Percentiles rank a stretch among this genome's conserved stretches.
phyloP scores from a whole-genome alignment of 306 rosid species.

The Arachis hypogaea region DNA sequence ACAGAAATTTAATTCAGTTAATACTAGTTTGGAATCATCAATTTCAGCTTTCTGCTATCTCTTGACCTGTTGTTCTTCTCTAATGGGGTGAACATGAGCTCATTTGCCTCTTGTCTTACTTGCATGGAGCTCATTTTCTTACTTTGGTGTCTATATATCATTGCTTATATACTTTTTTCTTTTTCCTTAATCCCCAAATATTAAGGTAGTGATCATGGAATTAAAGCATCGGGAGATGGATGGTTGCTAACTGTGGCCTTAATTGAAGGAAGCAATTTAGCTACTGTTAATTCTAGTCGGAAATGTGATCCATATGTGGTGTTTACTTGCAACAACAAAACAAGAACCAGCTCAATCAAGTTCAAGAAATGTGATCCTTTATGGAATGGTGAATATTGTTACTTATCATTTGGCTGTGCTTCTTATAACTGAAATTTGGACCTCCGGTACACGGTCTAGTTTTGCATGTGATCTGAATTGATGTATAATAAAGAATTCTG shows the following conservation, averaged over 20 bases:
- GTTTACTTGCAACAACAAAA: conserved; percentile 89
- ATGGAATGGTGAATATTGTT: conserved; percentile 81
- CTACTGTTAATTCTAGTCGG: conserved; percentile 67
- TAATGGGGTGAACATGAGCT: neutral
- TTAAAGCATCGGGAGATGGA: conserved; percentile 96
- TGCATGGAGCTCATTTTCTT: neutral
- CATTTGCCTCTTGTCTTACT: conserved; percentile 14
- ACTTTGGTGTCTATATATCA: conserved; percentile 26
- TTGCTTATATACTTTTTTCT: conserved; percentile 29
- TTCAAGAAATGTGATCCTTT: conserved; percentile 78
- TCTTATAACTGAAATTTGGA: conserved; percentile 26
- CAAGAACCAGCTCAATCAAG: conserved; percentile 92
- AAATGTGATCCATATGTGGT: conserved; percentile 85
- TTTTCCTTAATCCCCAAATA: conserved; percentile 21
- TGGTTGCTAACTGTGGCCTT: conserved; percentile 96
- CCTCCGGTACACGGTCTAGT: conserved; percentile 25
- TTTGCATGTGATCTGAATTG: conserved; percentile 15
- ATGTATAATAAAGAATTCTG: conserved; percentile 31
- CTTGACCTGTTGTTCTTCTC: conserved; percentile 9
- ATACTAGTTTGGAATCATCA: no score
- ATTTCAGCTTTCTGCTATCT: neutral
- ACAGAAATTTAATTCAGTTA: no score
- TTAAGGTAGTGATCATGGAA: conserved; percentile 94
- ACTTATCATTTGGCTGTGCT: conserved; percentile 21
- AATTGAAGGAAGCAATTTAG: conserved; percentile 83